phyloP scores from a whole-genome alignment of 2,329 filamentous ascomycete species.

The Didymella segeticola region DNA sequence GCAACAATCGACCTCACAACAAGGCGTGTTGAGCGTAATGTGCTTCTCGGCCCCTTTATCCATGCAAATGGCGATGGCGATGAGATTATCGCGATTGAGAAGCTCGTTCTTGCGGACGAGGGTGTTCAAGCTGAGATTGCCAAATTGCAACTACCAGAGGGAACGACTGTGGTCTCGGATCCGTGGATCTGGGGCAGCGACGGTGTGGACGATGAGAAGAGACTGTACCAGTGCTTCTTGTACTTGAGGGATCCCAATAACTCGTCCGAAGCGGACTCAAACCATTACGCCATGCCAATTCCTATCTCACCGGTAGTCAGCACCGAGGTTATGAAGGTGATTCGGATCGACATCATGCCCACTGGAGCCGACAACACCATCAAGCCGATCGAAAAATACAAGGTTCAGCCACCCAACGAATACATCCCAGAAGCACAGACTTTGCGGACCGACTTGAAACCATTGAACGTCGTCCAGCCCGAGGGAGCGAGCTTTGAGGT shows the following conservation, averaged over 20 bases:
- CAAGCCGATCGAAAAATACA: conserved; percentile 63
- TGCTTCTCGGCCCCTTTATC: conserved; percentile 63
- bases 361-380: conserved; percentile 69
- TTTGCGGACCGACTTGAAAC: conserved; percentile 67
- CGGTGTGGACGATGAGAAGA: conserved; percentile 56
- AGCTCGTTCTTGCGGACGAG: conserved; percentile 61
- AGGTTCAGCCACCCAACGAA: conserved; percentile 67
- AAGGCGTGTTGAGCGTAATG: conserved; percentile 62
- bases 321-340: conserved; percentile 66
- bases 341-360: conserved; percentile 73
- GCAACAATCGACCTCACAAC: conserved; percentile 62
- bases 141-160: conserved; percentile 65
- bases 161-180: conserved; percentile 63
- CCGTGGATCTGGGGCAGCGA: conserved; percentile 73
- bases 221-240: conserved; percentile 69
- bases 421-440: conserved; percentile 70
- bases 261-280: conserved; percentile 65
- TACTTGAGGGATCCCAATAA: conserved; percentile 71
- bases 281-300: conserved; percentile 72
- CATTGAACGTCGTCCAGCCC: conserved; percentile 68
- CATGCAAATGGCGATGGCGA: conserved; percentile 66
- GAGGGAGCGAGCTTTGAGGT: conserved; percentile 69
- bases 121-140: conserved; percentile 65
- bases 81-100: conserved; percentile 66
- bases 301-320: conserved; percentile 73